Percentiles rank a stretch among this genome's conserved stretches.
phyloP scores from a whole-genome alignment of 2,329 filamentous ascomycete species.

The Pseudocercospora macadamiae region DNA sequence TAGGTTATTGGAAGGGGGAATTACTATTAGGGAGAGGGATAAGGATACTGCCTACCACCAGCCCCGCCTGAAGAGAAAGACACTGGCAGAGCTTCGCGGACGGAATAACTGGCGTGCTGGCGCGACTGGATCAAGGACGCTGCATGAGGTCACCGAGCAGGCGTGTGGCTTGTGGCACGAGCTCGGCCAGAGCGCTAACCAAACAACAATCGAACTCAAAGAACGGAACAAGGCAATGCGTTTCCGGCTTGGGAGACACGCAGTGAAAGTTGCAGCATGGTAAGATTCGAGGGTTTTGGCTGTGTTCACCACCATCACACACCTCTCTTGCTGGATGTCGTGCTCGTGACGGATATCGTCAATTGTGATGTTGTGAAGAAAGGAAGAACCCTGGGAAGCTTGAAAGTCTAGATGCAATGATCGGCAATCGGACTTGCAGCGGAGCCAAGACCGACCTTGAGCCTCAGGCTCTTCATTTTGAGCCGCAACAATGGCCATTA shows the following conservation, averaged over 20 bases:
- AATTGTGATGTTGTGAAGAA: not conserved
- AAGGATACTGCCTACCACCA: constrained; percentile 5
- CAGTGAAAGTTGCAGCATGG: not conserved
- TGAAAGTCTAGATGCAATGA: too few species aligned
- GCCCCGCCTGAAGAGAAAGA: constrained; percentile 4
- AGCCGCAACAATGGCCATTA: not conserved
- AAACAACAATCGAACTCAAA: constrained; percentile 8
- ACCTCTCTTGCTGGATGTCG: not conserved
- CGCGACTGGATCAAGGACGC: constrained; percentile 1
- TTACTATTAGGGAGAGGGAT: constrained; percentile 7
- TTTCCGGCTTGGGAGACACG: not conserved
- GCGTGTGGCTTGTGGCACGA: constrained; percentile 22
- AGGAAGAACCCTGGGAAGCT: too few species aligned
- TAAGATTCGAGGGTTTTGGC: too few species aligned
- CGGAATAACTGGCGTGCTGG: constrained; percentile 1
- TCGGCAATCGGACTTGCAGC: not conserved
- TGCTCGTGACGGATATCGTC: not conserved
- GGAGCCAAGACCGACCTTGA: not conserved
- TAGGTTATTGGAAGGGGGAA: not conserved
- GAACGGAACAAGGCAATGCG: constrained; percentile 14
- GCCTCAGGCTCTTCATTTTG: not conserved
- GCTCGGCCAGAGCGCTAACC: constrained; percentile 14
- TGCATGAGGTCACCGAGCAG: constrained; percentile 12
- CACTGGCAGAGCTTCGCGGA: not conserved
- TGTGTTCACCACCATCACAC: not conserved